A percentile compares a stretch with the other conserved stretches of the same genome.
These are phyloP conservation scores for Pelargonium citronellum DNA, from an alignment of 441 rosid species.

Conservation along the genomic window DNA sequence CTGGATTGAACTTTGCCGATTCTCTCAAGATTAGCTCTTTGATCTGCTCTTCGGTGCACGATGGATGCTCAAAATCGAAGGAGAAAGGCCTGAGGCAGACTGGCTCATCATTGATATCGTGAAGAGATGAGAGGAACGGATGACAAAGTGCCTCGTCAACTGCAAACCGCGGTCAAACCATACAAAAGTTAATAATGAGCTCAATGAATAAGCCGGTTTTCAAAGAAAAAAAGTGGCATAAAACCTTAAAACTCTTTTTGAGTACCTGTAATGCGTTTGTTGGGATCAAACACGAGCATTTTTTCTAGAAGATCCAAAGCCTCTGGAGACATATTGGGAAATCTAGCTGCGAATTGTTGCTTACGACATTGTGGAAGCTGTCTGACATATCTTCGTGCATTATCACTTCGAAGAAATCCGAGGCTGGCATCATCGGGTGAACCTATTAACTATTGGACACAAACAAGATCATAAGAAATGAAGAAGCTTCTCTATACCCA, in stretches of 20 bases:
- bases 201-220: background rate
- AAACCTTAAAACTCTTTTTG: background rate
- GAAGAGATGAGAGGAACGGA: slow-evolving; percentile 80
- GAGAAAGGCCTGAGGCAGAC: slow-evolving; percentile 70
- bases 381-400: slow-evolving; percentile 81
- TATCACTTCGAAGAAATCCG: slow-evolving; percentile 84
- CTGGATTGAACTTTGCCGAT: slow-evolving; percentile 70
- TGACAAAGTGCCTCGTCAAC: slow-evolving; percentile 83
- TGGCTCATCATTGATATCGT: slow-evolving; percentile 85
- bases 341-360: slow-evolving; percentile 66
- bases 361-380: slow-evolving; percentile 89
- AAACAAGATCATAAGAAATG: no score
- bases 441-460: slow-evolving; percentile 55
- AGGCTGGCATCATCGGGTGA: slow-evolving; percentile 88
- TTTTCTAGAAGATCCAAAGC: slow-evolving; percentile 80
- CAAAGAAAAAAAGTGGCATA: background rate
- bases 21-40: slow-evolving; percentile 90
- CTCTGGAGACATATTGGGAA: slow-evolving; percentile 63
- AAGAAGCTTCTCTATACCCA: background rate
- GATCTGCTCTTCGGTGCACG: slow-evolving; percentile 83
- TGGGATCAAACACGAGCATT: slow-evolving; percentile 94
- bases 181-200: background rate
- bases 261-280: slow-evolving; percentile 87
- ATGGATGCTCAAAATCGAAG: slow-evolving; percentile 88
- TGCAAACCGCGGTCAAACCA: slow-evolving; percentile 20